These are phyloP conservation scores for Boletus subparvulus DNA, from an alignment of 768 basidiomycete species.

Conservation along the genomic window DNA sequence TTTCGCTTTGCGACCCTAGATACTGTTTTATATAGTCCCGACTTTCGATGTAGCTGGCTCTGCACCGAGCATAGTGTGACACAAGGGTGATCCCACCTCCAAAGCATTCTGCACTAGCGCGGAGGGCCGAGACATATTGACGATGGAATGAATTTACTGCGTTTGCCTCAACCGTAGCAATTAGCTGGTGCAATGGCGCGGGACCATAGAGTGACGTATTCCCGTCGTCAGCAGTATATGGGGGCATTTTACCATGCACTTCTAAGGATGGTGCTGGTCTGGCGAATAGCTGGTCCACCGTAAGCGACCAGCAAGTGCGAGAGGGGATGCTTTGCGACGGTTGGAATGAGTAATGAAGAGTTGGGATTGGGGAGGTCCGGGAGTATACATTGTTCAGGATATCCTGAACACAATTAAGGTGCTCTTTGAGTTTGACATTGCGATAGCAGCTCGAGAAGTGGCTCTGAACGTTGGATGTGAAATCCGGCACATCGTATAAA, in stretches of 20 bases:
- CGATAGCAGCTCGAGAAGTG: slow-evolving; percentile 14
- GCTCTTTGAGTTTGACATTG: neutral
- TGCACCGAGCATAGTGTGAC: slow-evolving; percentile 9
- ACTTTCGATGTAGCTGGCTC: neutral
- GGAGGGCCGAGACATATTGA: too few species aligned
- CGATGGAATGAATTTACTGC: slow-evolving; percentile 12
- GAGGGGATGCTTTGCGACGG: neutral
- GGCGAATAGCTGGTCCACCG: neutral
- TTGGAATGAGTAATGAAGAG: slow-evolving; percentile 6
- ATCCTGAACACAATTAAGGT: neutral
- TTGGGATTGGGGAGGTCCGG: neutral
- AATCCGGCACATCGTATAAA: neutral
- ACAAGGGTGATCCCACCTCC: neutral
- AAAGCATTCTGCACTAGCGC: slow-evolving; percentile 9
- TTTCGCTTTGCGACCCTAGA: slow-evolving; percentile 15
- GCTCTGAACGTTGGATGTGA: neutral
- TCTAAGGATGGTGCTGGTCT: neutral
- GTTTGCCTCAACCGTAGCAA: neutral
- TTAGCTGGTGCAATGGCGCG: too few species aligned
- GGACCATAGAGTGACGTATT: too few species aligned
- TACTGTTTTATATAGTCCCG: neutral
- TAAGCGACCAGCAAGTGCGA: neutral
- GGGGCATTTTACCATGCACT: neutral
- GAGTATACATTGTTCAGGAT: neutral
- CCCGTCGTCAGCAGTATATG: too few species aligned